These are phyloP conservation scores for Lodderomyces metapsilosis DNA, from an alignment of 1,139 yeast species.

Conservation along the genomic window DNA sequence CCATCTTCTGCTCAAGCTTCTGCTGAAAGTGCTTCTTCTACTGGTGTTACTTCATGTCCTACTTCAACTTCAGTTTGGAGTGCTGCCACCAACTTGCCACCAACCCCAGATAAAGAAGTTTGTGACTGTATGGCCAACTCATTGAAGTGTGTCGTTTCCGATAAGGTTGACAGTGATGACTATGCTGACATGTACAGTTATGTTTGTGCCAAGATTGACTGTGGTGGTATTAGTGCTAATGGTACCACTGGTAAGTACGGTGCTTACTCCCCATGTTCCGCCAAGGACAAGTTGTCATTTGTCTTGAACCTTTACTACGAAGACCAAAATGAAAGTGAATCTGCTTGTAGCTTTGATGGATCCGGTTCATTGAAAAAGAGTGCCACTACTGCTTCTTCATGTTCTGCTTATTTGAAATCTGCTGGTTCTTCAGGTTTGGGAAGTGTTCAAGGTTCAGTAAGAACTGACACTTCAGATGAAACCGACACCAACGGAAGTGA, in stretches of 20 bases:
- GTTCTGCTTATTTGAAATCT: constrained; percentile 41
- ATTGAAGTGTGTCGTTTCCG: constrained; percentile 50
- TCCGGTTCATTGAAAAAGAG: constrained; percentile 46
- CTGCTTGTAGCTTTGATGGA: constrained; percentile 70
- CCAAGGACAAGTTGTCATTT: constrained; percentile 61
- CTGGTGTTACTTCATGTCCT: constrained; percentile 49
- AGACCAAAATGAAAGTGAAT: constrained; percentile 37
- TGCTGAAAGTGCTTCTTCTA: constrained; percentile 20
- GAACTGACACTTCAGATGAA: constrained; percentile 26
- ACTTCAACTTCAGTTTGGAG: constrained; percentile 48
- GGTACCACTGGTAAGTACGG: constrained; percentile 65
- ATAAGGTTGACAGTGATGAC: constrained; percentile 42
- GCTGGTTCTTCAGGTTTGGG: constrained; percentile 44
- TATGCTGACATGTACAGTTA: constrained; percentile 54
- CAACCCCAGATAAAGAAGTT: constrained; percentile 60
- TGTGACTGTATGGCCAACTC: constrained; percentile 57
- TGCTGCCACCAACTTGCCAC: constrained; percentile 59
- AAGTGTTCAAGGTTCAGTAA: constrained; percentile 31
- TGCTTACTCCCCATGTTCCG: constrained; percentile 57
- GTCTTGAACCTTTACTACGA: constrained; percentile 59
- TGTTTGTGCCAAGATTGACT: constrained; percentile 50
- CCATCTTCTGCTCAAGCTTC: constrained; percentile 39
- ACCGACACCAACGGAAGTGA: constrained; percentile 33
- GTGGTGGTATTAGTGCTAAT: constrained; percentile 56
- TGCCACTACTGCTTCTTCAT: constrained; percentile 54